Conservation (phyloP, 2,329 filamentous ascomycete genomes). For the Verticillium nubilum region DNA sequence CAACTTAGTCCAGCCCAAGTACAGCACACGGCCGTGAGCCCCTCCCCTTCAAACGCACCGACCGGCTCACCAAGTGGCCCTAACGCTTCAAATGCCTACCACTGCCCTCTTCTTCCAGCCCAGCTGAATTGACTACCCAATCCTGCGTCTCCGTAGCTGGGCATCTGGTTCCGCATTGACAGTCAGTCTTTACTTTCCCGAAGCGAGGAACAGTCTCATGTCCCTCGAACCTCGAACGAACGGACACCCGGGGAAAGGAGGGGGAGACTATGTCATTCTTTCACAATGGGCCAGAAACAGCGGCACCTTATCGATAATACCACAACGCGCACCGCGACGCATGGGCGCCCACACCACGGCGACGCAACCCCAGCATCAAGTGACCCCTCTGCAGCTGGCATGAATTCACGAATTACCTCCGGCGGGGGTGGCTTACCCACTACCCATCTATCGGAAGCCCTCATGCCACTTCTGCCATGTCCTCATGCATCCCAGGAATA, state of each 20-base stretch:
- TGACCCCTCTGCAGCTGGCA: not conserved
- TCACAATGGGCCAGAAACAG: not conserved
- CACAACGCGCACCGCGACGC: not conserved
- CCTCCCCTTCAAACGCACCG: not conserved
- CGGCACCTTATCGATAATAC: constrained; percentile 11
- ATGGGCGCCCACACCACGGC: not conserved
- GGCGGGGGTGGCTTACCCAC: not conserved
- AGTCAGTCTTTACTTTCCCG: not conserved
- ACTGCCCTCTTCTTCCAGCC: not conserved
- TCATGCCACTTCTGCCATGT: not conserved
- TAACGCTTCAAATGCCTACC: not conserved
- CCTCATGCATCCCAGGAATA: not conserved
- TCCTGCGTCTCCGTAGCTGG: not conserved
- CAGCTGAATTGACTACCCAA: not conserved
- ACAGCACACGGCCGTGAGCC: not conserved
- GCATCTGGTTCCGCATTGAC: constrained; percentile 9
- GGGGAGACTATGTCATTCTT: not conserved
- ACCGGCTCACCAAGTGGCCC: not conserved
- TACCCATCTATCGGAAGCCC: not conserved
- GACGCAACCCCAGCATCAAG: not conserved
- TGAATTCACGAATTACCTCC: not conserved
- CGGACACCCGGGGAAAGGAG: not conserved
- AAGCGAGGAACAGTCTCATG: not conserved
- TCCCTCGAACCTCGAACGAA: not conserved
- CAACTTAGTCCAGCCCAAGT: not conserved